Base-by-base conservation (phyloP, 345 rosid species). In the Ceriops decandra region DNA sequence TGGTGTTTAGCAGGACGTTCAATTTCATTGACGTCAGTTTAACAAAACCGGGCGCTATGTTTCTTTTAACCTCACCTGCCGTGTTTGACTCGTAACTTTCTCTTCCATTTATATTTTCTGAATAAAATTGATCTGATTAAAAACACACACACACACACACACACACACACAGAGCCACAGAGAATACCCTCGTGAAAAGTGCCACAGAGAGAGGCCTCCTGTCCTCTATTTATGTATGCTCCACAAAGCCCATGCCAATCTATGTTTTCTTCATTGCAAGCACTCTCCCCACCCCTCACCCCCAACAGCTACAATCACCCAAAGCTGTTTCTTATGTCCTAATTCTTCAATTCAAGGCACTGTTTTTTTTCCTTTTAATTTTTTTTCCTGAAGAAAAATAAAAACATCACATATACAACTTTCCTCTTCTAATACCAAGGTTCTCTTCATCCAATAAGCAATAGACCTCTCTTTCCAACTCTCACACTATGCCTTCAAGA, bases 401-500 rank as follows among this genome's bases (percentile, higher is more conserved):
- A 33, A 33, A 33, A 33, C 49, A 13, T 42, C 16, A 13, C 5
- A 13, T 3, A 42, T 42, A 13, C 17, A 42, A 42, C 4, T 15
- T 42, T 13, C 6, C 28, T 6, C 51, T 11, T 20, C 5, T 20
- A 27, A 13, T 27, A 51, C 58, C 8, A 1, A 51, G 11, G 16
- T 31, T 49, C 68, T 30, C 28, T 30, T 26, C 30, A 16, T 51
- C 26, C 19, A 35, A 6, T 5, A 51, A 30, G 10, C 5, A 38
- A 22, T 21, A 26, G 11, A 32, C 1, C 20, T 28, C 2, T 64
- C 58, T 30, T 2, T 3, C 27, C 17, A 19, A 53, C 32, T 47
- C 21, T 57, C 54, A 71, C 54, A 71, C 78, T 22, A 88, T 88
- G 95, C 89, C 87, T 75, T 86, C 92, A 21, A 81, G 81, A 64